Evolutionary conservation across 2,329 filamentous ascomycete genomes (phyloP).

Genomic region (Biscogniauxia marginata): DNA sequence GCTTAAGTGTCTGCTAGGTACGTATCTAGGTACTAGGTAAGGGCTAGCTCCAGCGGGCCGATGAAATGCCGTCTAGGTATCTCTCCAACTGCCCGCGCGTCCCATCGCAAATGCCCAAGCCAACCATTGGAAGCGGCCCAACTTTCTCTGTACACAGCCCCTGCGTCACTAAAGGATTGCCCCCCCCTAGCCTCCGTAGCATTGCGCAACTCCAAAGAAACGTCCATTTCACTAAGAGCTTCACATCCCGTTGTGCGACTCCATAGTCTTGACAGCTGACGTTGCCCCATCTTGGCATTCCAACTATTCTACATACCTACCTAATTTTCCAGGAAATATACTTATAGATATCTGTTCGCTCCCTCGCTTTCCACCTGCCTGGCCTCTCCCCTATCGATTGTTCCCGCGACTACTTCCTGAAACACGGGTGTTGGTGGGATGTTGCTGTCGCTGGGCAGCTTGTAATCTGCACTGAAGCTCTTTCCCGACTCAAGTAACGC

Average conservation of each 20-base stretch:
- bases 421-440: slow-evolving; percentile 10
- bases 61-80: background rate
- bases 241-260: background rate
- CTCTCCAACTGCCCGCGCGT: background rate
- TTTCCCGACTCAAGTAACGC: slow-evolving; percentile 7
- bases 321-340: background rate
- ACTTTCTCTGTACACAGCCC: background rate
- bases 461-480: slow-evolving; percentile 2
- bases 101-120: too few species aligned
- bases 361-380: background rate
- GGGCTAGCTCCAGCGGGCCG: background rate
- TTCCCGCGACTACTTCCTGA: slow-evolving; percentile 4
- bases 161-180: background rate
- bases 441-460: slow-evolving; percentile 5
- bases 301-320: background rate
- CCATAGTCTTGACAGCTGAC: slow-evolving; percentile 7
- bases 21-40: background rate
- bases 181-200: slow-evolving; percentile 7
- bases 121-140: too few species aligned
- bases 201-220: slow-evolving; percentile 9
- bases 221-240: slow-evolving; percentile 3
- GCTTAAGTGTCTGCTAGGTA: background rate
- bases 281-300: slow-evolving; percentile 10
- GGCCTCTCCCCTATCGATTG: slow-evolving; percentile 2
- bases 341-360: too few species aligned